Evolutionary conservation across 768 basidiomycete genomes (phyloP).

Genomic region (Xanthoconium purpureum): DNA sequence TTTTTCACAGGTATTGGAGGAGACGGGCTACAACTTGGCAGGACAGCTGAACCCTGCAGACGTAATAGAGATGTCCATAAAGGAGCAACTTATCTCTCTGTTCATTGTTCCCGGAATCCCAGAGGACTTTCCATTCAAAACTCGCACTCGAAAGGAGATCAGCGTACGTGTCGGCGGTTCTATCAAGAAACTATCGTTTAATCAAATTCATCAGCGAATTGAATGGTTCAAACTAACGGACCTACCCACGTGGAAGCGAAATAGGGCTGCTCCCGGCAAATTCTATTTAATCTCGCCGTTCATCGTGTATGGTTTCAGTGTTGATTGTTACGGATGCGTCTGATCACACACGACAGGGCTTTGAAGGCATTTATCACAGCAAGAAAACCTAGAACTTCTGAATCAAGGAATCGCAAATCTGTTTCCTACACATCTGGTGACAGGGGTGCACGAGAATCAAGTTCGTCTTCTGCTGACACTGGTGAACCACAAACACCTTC

Average conservation of each 20-base stretch:
- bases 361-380: constrained; percentile 68
- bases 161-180: constrained; percentile 56
- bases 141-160: constrained; percentile 96
- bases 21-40: constrained; percentile 90
- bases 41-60: constrained; percentile 62
- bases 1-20: constrained; percentile 80
- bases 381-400: constrained; percentile 50
- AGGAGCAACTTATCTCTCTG: constrained; percentile 86
- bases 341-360: constrained; percentile 14
- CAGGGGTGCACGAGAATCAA: constrained; percentile 53
- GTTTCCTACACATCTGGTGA: constrained; percentile 27
- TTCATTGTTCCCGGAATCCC: constrained; percentile 87
- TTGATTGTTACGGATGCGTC: background rate
- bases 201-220: constrained; percentile 66
- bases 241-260: constrained; percentile 90
- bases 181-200: constrained; percentile 4
- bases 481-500: constrained; percentile 63
- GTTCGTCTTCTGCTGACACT: constrained; percentile 61
- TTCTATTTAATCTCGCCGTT: constrained; percentile 97
- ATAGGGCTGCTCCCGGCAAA: constrained; percentile 64
- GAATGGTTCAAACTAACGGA: constrained; percentile 92
- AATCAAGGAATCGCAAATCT: constrained; percentile 36
- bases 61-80: constrained; percentile 82
- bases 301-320: constrained; percentile 59
- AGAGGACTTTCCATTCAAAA: constrained; percentile 86